Evolutionary conservation across 164 flowering plant species (phyloP).

Genomic region (Vitis rotundifolia): DNA sequence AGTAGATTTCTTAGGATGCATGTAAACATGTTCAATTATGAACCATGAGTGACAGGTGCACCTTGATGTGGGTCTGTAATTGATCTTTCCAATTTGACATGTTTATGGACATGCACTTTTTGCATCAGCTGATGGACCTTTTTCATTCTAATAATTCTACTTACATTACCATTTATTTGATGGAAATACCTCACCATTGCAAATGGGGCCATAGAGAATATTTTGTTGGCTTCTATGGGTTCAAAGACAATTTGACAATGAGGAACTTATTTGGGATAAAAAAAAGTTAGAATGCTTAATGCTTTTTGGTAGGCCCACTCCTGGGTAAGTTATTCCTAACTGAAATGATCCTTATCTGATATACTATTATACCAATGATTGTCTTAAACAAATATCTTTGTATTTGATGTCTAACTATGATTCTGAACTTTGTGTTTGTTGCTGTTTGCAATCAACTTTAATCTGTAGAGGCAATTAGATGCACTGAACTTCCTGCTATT

Average conservation of each 20-base stretch:
- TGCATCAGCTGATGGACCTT: neutral
- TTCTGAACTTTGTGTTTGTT: neutral
- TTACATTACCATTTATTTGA: neutral
- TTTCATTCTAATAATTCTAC: neutral
- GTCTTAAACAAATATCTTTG: neutral
- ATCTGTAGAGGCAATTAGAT: neutral
- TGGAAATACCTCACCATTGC: neutral
- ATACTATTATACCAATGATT: neutral
- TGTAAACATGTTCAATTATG: neutral
- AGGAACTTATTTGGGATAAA: conserved; percentile 3
- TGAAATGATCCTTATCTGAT: conserved; percentile 7
- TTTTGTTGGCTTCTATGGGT: neutral
- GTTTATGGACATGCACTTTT: conserved; percentile 15
- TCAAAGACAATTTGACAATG: conserved; percentile 15
- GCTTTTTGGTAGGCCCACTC: conserved; percentile 8
- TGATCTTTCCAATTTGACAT: conserved; percentile 1
- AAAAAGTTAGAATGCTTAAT: neutral
- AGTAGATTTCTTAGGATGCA: neutral
- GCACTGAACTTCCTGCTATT: neutral
- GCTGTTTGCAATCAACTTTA: neutral
- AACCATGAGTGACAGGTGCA: neutral
- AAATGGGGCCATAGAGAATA: conserved; percentile 10
- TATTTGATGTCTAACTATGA: neutral
- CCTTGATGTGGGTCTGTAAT: neutral
- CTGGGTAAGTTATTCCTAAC: neutral